Evolutionary conservation across 352 stramenopile genomes (phyloP).

Genomic region (Phytophthora boehmeriae): DNA sequence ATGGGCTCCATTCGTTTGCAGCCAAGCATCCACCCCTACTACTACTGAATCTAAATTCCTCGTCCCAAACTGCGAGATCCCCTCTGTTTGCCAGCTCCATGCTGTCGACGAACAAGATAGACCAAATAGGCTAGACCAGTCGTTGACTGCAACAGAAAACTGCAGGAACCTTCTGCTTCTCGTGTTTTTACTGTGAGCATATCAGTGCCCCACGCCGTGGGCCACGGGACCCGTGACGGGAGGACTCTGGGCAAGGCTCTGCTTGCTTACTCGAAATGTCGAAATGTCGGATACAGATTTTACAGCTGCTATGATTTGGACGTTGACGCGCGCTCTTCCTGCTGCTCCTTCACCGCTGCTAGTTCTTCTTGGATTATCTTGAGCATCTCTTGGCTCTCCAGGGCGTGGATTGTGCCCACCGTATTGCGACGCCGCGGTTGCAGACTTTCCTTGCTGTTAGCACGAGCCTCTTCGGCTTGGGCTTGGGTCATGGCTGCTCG

Average conservation of each 20-base stretch:
- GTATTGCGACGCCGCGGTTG: constrained; percentile 41
- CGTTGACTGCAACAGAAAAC: neutral
- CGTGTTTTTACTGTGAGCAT: too few species aligned
- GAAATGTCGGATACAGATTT: too few species aligned
- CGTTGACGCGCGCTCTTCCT: constrained; percentile 1
- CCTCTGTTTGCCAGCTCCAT: neutral
- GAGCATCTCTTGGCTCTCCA: constrained; percentile 70
- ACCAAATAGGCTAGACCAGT: too few species aligned
- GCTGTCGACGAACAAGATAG: neutral
- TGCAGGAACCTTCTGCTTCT: neutral
- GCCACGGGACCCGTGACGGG: too few species aligned
- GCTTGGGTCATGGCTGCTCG: constrained; percentile 29
- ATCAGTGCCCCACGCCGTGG: too few species aligned
- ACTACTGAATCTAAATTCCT: too few species aligned
- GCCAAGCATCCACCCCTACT: too few species aligned
- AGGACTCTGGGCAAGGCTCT: neutral
- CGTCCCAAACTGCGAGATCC: neutral
- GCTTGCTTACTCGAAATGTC: neutral
- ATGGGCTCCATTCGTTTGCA: too few species aligned
- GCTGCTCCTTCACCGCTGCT: constrained; percentile 15
- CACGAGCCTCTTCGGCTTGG: constrained; percentile 20
- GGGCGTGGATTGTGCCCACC: constrained; percentile 53
- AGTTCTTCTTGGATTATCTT: constrained; percentile 29
- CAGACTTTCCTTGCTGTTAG: constrained; percentile 8
- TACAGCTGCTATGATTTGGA: constrained; percentile 8